Evolutionary conservation across 1,139 yeast species (phyloP), one percentile per base, ranked within the genome.

Genomic region (Debaryomyces sp.): DNA sequence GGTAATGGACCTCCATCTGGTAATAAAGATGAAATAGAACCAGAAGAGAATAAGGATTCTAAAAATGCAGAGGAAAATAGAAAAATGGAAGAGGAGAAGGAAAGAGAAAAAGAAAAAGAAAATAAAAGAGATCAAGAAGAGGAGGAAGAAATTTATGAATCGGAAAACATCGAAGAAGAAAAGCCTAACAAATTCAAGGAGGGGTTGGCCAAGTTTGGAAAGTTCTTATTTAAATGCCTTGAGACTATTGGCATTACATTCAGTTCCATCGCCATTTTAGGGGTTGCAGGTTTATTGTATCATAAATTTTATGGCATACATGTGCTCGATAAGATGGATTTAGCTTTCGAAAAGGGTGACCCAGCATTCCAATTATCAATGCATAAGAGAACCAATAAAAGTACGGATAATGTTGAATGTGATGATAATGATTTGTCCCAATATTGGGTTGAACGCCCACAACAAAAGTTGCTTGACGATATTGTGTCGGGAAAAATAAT

Each of bases 181-280:
- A 52, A 51, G n/a, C 51, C 51, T 15, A 40, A 52, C 1, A 49
- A 35, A 38, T 54, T 54, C 38, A 55, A 56, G 35, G 51, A 54
- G 34, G 22, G 45, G 5, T 32, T 56, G 13, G 41, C 46, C 15
- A 54, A 39, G 42, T 46, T 61, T 18, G 53, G 54, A 18, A 53
- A 61, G 3, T 70, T 82, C 26, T 39, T 73, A 4, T 59, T 76
- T 58, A 87, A 85, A 60, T 80, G 87, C 50, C 59, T 82, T 2
- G 96, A 89, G 60, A 83, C 96, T 0, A 84, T 87, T 1, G 85
- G 89, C 1, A 84, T 89, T 43, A 88, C 94, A 26, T 73, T 88
- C 47, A 83, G 90, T n/a, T 85, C 95, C 2, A 68, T 89, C 23
- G 78, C 83, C 2, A 82, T 89, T 43, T 73, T 89, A 21, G 95